Evolutionary conservation across 2,329 filamentous ascomycete genomes (phyloP).

Genomic region (Coniochaeta ligniaria): DNA sequence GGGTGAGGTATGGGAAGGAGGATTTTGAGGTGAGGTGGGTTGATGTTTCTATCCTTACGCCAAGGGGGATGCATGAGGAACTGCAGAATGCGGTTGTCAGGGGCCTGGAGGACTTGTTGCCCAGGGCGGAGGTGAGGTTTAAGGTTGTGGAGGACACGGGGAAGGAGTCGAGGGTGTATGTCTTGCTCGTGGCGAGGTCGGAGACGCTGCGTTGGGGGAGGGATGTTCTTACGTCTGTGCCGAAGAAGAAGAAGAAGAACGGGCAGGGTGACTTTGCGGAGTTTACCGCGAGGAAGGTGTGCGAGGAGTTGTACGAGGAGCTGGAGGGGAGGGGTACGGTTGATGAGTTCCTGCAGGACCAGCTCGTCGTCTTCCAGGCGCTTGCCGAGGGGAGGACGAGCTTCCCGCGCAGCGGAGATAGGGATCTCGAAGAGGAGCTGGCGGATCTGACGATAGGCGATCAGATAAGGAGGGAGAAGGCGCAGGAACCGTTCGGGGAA

Average conservation of each 20-base stretch:
- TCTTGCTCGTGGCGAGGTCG: conserved; percentile 49
- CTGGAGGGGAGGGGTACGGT: conserved; percentile 36
- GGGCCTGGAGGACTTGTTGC: conserved; percentile 33
- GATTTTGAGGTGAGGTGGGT: conserved; percentile 34
- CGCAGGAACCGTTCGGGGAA: conserved; percentile 44
- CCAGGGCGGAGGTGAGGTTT: conserved; percentile 35
- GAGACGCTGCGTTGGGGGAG: conserved; percentile 16
- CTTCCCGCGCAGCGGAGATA: conserved; percentile 25
- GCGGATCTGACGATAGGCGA: conserved; percentile 18
- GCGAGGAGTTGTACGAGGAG: conserved; percentile 37
- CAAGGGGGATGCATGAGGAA: conserved; percentile 30
- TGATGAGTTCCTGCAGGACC: conserved; percentile 54
- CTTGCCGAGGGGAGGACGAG: conserved; percentile 45
- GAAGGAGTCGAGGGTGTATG: conserved; percentile 43
- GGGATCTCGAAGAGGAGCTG: conserved; percentile 19
- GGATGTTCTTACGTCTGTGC: conserved; percentile 26
- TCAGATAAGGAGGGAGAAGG: conserved; percentile 33
- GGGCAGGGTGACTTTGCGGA: conserved; percentile 18
- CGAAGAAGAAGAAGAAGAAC: conserved; percentile 29
- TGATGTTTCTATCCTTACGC: conserved; percentile 44
- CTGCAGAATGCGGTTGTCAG: conserved; percentile 32
- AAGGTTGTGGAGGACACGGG: conserved; percentile 42
- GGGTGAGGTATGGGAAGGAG: not conserved
- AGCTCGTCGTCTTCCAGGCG: conserved; percentile 53
- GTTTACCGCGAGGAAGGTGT: conserved; percentile 37